Conservation (phyloP, 352 stramenopile species). For the Phytophthora tubulina region DNA sequence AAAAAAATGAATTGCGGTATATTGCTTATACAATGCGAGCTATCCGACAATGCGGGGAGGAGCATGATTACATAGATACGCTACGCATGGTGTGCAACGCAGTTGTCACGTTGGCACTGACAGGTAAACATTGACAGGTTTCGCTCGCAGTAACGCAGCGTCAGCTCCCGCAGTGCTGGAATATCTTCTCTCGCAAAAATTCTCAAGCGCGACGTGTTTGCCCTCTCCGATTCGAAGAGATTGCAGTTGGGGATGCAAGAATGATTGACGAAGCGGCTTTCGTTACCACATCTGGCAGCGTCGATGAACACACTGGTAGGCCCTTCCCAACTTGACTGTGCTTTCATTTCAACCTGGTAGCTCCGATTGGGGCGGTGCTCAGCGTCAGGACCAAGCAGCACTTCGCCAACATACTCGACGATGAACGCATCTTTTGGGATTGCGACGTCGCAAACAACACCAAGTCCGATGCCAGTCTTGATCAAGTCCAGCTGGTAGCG, state of each 20-base stretch:
- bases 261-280: conserved; percentile 5
- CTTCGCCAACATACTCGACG: conserved; percentile 5
- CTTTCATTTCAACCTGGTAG: background rate
- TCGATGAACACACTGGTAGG: conserved; percentile 2
- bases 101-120: background rate
- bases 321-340: background rate
- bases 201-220: conserved; percentile 1
- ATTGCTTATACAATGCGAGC: no score
- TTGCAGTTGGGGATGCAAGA: background rate
- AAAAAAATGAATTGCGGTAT: no score
- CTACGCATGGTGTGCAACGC: no score
- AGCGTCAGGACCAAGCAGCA: background rate
- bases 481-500: conserved; percentile 1
- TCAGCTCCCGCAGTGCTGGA: background rate
- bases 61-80: no score
- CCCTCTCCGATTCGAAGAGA: conserved; percentile 5
- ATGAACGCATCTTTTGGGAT: conserved; percentile 4
- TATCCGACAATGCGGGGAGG: no score
- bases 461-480: background rate
- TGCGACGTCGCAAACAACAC: background rate
- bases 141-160: background rate
- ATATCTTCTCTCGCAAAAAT: conserved; percentile 12
- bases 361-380: background rate
- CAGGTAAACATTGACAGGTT: background rate
- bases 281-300: conserved; percentile 3